Evolutionary conservation across 345 rosid genomes (phyloP).

Genomic region (Melaleuca quinquenervia): DNA sequence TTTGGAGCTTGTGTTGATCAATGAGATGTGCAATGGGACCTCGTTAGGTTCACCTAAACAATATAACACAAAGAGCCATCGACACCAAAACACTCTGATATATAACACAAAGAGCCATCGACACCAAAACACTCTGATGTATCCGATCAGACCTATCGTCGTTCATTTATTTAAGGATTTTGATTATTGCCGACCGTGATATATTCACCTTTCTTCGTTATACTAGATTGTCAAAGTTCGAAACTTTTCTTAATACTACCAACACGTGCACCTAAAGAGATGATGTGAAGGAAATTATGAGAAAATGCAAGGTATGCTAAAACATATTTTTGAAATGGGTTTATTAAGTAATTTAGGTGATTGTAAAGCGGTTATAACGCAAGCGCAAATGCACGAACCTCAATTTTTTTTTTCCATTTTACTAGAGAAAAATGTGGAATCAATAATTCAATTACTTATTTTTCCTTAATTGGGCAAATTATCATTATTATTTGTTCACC

Average conservation of each 20-base stretch:
- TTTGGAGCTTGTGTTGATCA: rapidly evolving
- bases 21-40: rapidly evolving
- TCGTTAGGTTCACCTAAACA: background rate
- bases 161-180: rapidly evolving
- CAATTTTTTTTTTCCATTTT: background rate
- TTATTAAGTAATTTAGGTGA: background rate
- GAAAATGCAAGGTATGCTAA: background rate
- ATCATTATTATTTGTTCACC: too few relatives aligned
- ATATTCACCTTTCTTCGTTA: rapidly evolving
- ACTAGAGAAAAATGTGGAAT: background rate
- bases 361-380: background rate
- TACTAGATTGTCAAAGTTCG: rapidly evolving
- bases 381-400: background rate
- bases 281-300: background rate
- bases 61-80: rapidly evolving
- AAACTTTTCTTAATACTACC: background rate
- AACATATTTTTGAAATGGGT: background rate
- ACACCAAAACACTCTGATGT: rapidly evolving
- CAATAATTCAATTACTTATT: too few relatives aligned
- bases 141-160: background rate
- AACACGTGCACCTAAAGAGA: background rate
- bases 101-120: rapidly evolving
- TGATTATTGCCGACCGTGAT: rapidly evolving
- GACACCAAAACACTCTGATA: too few relatives aligned
- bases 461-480: background rate